Evolutionary conservation across 306 rosid genomes (phyloP).

Genomic region (Quercus rubra): DNA sequence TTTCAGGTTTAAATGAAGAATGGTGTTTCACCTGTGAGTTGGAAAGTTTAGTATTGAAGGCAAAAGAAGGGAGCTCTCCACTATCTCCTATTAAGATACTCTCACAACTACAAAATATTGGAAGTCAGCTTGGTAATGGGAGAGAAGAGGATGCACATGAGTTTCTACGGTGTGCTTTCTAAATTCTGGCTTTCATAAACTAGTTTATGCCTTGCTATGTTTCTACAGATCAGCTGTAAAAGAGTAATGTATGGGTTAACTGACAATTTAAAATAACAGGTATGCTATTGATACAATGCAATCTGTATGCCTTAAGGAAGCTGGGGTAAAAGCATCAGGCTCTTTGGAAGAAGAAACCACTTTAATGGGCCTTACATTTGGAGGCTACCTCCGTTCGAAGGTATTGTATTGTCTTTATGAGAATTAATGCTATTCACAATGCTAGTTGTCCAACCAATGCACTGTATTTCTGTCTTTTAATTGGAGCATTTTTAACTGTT

Average conservation of each 20-base stretch:
- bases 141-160: slow-evolving; percentile 99
- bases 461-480: slow-evolving; percentile 4
- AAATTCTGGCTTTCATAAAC: slow-evolving; percentile 1
- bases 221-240: slow-evolving; percentile 17
- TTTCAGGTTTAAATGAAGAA: slow-evolving; percentile 66
- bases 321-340: slow-evolving; percentile 42
- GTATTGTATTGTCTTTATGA: slow-evolving; percentile 29
- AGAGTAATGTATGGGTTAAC: slow-evolving; percentile 6
- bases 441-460: slow-evolving; percentile 1
- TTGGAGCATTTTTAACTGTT: neutral
- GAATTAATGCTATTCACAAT: neutral
- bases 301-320: slow-evolving; percentile 73
- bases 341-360: slow-evolving; percentile 79
- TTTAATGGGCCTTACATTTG: slow-evolving; percentile 78
- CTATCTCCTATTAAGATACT: slow-evolving; percentile 71
- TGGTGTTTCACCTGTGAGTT: slow-evolving; percentile 91
- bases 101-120: slow-evolving; percentile 68
- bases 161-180: slow-evolving; percentile 64
- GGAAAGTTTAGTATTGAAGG: slow-evolving; percentile 69
- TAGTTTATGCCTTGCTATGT: neutral
- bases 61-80: slow-evolving; percentile 61
- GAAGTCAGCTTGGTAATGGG: slow-evolving; percentile 87
- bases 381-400: slow-evolving; percentile 93
- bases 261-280: slow-evolving; percentile 35
- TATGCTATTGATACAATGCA: slow-evolving; percentile 88